These are phyloP conservation scores for Acacia acuminata DNA, from an alignment of 306 rosid genomes.

Conservation along the genomic window DNA sequence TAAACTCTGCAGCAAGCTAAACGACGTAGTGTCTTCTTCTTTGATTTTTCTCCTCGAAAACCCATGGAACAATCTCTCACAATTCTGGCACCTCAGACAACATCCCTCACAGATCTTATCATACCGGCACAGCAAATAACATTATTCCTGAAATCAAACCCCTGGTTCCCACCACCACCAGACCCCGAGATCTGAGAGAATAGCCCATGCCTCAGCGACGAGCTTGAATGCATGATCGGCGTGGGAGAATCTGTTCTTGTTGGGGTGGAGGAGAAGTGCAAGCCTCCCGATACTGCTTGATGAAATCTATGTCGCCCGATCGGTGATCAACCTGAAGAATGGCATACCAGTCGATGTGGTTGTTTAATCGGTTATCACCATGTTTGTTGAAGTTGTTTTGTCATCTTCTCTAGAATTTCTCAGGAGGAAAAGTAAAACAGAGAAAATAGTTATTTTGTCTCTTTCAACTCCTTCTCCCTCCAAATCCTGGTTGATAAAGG, in stretches of 20 bases:
- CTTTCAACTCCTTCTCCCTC: too few relatives aligned
- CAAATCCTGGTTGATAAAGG: too few relatives aligned
- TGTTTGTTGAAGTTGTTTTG: too few relatives aligned
- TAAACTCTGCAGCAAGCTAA: too few relatives aligned
- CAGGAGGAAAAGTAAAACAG: too few relatives aligned
- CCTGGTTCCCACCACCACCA: neutral
- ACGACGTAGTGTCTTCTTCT: too few relatives aligned
- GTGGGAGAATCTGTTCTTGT: constrained; percentile 67
- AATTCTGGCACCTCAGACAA: constrained; percentile 82
- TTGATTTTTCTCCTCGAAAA: constrained; percentile 35
- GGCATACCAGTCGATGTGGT: constrained; percentile 75
- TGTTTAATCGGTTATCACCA: constrained; percentile 52
- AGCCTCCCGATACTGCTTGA: constrained; percentile 61
- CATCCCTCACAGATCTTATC: constrained; percentile 67
- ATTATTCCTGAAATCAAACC: constrained; percentile 24
- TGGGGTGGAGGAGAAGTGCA: constrained; percentile 80
- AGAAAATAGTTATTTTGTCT: too few relatives aligned
- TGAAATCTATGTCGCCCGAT: constrained; percentile 55
- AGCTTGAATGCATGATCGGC: constrained; percentile 78
- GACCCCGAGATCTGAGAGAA: constrained; percentile 53
- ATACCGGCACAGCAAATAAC: constrained; percentile 71
- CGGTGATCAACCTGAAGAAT: constrained; percentile 64
- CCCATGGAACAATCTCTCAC: constrained; percentile 72
- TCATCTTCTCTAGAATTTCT: too few relatives aligned
- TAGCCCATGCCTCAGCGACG: constrained; percentile 83